Conservation (phyloP, 78 protist species). For the Planoprotostelium fungivorum region DNA sequence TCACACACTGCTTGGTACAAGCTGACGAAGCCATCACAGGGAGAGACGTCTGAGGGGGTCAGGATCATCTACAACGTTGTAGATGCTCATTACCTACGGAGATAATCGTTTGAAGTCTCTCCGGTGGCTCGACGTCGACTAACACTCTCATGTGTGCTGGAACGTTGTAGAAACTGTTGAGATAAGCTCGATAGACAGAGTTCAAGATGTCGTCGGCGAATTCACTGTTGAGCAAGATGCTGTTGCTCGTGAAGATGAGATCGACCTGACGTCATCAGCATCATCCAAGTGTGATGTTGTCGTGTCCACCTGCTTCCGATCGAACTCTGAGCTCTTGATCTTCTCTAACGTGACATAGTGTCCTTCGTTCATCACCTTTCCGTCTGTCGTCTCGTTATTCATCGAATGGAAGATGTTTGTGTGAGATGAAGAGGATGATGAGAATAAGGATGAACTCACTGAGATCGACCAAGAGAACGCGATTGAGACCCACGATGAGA, state of each 20-base stretch:
- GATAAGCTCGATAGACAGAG: not conserved
- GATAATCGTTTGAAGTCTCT: not conserved
- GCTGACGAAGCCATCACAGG: slow-evolving; percentile 70
- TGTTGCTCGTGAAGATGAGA: not conserved
- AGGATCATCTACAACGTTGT: slow-evolving; percentile 14
- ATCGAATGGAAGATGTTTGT: too few relatives aligned
- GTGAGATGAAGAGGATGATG: too few relatives aligned
- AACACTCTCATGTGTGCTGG: not conserved
- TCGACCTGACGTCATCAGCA: not conserved
- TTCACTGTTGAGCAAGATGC: not conserved
- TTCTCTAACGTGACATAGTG: not conserved
- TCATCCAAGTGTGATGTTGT: not conserved
- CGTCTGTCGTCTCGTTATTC: not conserved
- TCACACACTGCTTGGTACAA: slow-evolving; percentile 43
- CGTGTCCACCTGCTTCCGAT: not conserved
- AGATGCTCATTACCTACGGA: not conserved
- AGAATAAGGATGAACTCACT: not conserved
- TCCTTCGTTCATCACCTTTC: not conserved
- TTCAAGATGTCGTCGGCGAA: not conserved
- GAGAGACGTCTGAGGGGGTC: too few relatives aligned
- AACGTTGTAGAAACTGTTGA: not conserved
- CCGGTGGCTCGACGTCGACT: not conserved
- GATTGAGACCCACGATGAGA: not conserved
- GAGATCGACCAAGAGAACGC: not conserved
- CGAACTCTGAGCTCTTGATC: not conserved